Conservation (phyloP, 1,284 basidiomycete genomes). For the Tylopilus sp. region DNA sequence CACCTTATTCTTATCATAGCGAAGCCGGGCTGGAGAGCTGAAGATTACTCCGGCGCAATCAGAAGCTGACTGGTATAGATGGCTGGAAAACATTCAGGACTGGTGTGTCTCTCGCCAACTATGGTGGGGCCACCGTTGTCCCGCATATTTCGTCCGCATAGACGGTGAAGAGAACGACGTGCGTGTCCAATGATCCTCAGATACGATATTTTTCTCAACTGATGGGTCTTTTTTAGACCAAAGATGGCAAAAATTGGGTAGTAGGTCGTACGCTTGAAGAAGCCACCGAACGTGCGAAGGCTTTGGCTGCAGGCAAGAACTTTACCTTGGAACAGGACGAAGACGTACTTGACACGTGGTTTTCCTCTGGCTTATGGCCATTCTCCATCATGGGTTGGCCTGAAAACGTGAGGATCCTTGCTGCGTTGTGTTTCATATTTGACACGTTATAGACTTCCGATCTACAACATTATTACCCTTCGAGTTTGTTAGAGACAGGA, state of each 20-base stretch:
- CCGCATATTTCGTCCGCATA: conserved; percentile 93
- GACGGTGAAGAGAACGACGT: conserved; percentile 86
- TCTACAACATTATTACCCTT: conserved; percentile 87
- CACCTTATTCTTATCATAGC: conserved; percentile 55
- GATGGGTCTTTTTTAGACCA: conserved; percentile 53
- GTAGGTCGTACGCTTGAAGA: conserved; percentile 88
- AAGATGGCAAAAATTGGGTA: conserved; percentile 90
- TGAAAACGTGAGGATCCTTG: conserved; percentile 66
- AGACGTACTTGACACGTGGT: conserved; percentile 99
- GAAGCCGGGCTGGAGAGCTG: conserved; percentile 89
- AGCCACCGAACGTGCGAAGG: conserved; percentile 83
- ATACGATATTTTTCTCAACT: neutral
- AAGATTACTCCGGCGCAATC: conserved; percentile 87
- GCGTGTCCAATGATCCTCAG: conserved; percentile 40
- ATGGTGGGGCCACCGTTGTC: conserved; percentile 99
- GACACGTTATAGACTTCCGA: conserved; percentile 70
- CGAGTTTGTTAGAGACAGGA: conserved; percentile 94
- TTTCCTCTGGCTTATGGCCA: conserved; percentile 98
- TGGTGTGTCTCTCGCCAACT: conserved; percentile 99
- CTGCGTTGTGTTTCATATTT: neutral
- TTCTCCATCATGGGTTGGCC: conserved; percentile 99
- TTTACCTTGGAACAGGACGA: conserved; percentile 95
- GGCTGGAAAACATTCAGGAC: conserved; percentile 97
- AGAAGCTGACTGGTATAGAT: conserved; percentile 96
- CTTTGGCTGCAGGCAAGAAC: conserved; percentile 75